Conservation (phyloP, 768 basidiomycete species). For the Clitopilus hobsonii region DNA sequence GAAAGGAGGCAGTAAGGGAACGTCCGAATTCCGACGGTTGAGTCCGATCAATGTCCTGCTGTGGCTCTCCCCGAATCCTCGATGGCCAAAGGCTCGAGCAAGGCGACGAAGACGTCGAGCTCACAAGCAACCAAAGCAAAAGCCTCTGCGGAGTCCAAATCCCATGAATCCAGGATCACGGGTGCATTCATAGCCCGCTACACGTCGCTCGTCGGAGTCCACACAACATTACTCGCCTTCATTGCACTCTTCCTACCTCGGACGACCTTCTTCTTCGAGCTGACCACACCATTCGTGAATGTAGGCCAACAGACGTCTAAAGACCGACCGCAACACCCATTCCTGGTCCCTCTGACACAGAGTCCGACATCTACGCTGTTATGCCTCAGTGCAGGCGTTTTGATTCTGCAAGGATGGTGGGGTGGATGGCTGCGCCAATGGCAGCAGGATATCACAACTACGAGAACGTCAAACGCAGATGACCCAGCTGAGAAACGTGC, state of each 20-base stretch:
- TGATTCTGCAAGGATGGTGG: constrained; percentile 67
- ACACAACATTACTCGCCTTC: constrained; percentile 61
- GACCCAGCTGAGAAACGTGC: constrained; percentile 38
- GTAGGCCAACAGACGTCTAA: constrained; percentile 30
- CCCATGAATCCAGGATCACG: not conserved
- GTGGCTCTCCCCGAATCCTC: not conserved
- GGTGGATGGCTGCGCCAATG: constrained; percentile 59
- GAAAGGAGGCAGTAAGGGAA: too few species aligned
- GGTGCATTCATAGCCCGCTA: constrained; percentile 53
- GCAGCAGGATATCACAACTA: constrained; percentile 38
- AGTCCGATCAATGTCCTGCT: not conserved
- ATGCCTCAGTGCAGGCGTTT: constrained; percentile 52
- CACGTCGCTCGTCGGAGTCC: constrained; percentile 63
- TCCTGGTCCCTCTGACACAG: constrained; percentile 61
- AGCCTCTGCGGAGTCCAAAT: not conserved
- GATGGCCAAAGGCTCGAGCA: not conserved
- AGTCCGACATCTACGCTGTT: constrained; percentile 53
- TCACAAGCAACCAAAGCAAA: not conserved
- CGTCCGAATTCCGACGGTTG: not conserved
- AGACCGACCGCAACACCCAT: constrained; percentile 68
- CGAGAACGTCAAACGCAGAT: not conserved
- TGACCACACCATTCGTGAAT: constrained; percentile 26
- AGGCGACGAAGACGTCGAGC: not conserved
- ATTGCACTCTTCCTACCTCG: constrained; percentile 69
- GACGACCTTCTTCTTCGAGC: constrained; percentile 38